phyloP scores from a whole-genome alignment of 2,329 filamentous ascomycete species.

The Hypoxylon sp. region DNA sequence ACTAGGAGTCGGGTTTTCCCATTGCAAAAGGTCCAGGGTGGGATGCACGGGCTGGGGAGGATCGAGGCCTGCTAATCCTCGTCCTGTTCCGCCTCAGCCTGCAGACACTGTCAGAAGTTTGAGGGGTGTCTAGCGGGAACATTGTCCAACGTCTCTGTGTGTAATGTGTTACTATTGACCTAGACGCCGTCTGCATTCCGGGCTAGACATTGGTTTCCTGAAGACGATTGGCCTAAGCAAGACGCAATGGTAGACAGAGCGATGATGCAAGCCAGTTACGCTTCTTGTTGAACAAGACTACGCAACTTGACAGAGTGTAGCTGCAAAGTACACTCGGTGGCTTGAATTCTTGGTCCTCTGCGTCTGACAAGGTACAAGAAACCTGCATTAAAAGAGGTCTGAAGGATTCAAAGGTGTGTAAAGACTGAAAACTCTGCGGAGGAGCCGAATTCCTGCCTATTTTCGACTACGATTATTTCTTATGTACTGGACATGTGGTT shows the following conservation, averaged over 20 bases:
- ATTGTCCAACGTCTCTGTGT: conserved; percentile 35
- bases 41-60: conserved; percentile 36
- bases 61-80: conserved; percentile 41
- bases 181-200: conserved; percentile 27
- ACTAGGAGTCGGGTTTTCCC: conserved; percentile 23
- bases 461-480: conserved; percentile 25
- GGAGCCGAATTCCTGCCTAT: conserved; percentile 23
- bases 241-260: conserved; percentile 25
- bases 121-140: conserved; percentile 30
- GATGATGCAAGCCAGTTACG: conserved; percentile 30
- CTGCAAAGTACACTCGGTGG: conserved; percentile 24
- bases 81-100: conserved; percentile 35
- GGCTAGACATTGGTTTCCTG: conserved; percentile 20
- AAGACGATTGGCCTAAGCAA: conserved; percentile 27
- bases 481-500: conserved; percentile 20
- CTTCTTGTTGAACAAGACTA: conserved; percentile 25
- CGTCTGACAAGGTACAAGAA: conserved; percentile 37
- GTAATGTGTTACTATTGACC: conserved; percentile 33
- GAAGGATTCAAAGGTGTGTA: conserved; percentile 38
- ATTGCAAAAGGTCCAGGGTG: conserved; percentile 32
- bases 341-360: conserved; percentile 31
- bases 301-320: conserved; percentile 32
- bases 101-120: conserved; percentile 28
- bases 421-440: conserved; percentile 29
- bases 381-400: conserved; percentile 19